Base-by-base conservation (phyloP, 2,329 filamentous ascomycete species). In the Monosporascus sp. region DNA sequence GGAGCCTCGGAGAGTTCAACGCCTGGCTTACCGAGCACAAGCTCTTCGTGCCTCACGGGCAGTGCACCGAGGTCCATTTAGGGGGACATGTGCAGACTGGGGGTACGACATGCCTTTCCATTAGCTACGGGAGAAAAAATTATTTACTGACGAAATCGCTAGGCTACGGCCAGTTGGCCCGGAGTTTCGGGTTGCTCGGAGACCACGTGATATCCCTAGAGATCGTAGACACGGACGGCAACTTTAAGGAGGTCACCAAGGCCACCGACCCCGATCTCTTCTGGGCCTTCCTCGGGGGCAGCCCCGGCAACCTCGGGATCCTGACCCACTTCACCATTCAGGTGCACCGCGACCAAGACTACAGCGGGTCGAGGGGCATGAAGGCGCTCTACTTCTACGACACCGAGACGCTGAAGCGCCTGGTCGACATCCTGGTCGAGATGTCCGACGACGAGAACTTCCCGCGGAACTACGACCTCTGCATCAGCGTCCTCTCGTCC, bases 241-340 rank as follows among this genome's bases (percentile, higher is more conserved):
- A 68, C 11, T 64, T 76, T 24, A 62, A 76, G 1, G 73, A 72
- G 5, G 72, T 82, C 4, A 77, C 72, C 18, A 75, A 70, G n/a
- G 59, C 70, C 0, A 65, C 70, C n/a, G 73, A 84, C 50, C 58
- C 73, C 0, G 81, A 85, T 39, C 70, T 85, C 0, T 85, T 82
- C 65, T 85, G 79, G 71, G 82, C 80, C 2, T 69, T 83, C 3
- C 70, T 75, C 7, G 81, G 81, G 3, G 81, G 82, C 3, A 82
- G 82, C 3, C 79, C 77, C 0, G 81, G 80, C 1, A 84, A 78
- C 36, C 80, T 81, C 48, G 82, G 77, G 1, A 72, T 85, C 3
- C 73, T 84, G 3, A 72, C 75, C 1, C 81, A 79, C 6, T 73
- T 81, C 64, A 83, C 78, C 0, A 64, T 77, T 27, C 69, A 75